Conservation (phyloP, 352 stramenopile species). For the Phytophthora fragariae region DNA sequence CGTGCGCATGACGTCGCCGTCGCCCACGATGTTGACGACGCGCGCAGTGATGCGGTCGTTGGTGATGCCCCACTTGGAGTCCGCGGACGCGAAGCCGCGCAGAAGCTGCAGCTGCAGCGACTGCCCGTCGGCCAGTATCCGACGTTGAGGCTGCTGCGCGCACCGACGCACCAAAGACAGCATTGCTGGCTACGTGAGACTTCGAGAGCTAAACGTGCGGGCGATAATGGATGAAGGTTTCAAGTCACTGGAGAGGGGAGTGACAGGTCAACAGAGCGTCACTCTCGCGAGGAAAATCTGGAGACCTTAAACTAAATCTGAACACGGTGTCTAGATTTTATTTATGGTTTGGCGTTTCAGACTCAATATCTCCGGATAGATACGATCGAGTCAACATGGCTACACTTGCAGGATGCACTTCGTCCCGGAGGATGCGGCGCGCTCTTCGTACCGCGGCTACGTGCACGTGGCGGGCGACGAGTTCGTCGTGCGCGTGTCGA, state of each 20-base stretch:
- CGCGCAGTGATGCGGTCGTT: slow-evolving; percentile 71
- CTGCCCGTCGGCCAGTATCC: slow-evolving; percentile 4
- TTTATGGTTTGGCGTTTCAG: too few species aligned
- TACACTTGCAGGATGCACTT: slow-evolving; percentile 29
- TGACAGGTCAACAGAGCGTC: too few species aligned
- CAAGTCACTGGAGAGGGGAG: too few species aligned
- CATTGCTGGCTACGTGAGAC: slow-evolving; percentile 25
- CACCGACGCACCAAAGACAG: slow-evolving; percentile 22
- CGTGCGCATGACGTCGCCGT: slow-evolving; percentile 57
- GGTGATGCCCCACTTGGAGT: slow-evolving; percentile 58
- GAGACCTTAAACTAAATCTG: too few species aligned
- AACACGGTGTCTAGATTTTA: too few species aligned
- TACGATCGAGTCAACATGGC: neutral
- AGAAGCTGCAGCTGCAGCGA: slow-evolving; percentile 8
- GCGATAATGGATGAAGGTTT: neutral
- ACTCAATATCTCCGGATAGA: too few species aligned
- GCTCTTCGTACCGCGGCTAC: slow-evolving; percentile 59
- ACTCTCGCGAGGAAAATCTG: too few species aligned
- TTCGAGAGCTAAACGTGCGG: neutral
- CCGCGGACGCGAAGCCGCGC: slow-evolving; percentile 37
- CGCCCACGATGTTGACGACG: slow-evolving; percentile 62
- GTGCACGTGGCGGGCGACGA: slow-evolving; percentile 59
- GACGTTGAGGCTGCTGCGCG: slow-evolving; percentile 19
- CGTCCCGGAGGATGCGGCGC: slow-evolving; percentile 53
- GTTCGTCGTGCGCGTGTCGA: slow-evolving; percentile 56